Conservation (phyloP, 116 monocot species). For the Trichopus zeylanicus region DNA sequence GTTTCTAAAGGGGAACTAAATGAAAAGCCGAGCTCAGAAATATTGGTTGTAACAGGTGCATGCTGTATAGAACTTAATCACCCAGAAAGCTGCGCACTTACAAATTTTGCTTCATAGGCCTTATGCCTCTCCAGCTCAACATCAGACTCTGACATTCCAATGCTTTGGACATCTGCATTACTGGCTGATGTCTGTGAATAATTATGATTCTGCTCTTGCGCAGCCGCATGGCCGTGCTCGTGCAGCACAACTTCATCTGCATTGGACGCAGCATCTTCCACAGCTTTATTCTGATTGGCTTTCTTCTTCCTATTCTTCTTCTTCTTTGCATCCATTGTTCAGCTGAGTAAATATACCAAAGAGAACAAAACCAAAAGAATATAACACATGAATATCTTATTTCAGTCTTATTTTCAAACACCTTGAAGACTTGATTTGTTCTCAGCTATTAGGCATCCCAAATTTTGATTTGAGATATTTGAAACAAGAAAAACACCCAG, state of each 20-base stretch:
- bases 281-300: conserved; percentile 22
- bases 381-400: no score
- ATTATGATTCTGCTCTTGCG: conserved; percentile 16
- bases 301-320: conserved; percentile 32
- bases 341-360: no score
- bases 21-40: no score
- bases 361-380: no score
- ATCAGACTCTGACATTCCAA: conserved; percentile 28
- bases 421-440: no score
- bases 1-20: no score
- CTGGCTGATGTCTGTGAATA: conserved; percentile 5
- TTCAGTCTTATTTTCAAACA: no score
- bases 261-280: conserved; percentile 17
- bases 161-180: conserved; percentile 13
- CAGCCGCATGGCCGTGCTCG: conserved; percentile 10
- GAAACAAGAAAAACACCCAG: no score
- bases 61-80: no score
- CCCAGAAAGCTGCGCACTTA: conserved; percentile 8
- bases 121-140: conserved; percentile 25
- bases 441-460: no score
- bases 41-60: no score
- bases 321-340: conserved; percentile 35
- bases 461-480: no score
- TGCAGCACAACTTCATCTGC: conserved; percentile 8
- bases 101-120: conserved; percentile 20